Evolutionary conservation across 306 rosid species (phyloP).

Genomic region (Trichosanthes cucumerina): DNA sequence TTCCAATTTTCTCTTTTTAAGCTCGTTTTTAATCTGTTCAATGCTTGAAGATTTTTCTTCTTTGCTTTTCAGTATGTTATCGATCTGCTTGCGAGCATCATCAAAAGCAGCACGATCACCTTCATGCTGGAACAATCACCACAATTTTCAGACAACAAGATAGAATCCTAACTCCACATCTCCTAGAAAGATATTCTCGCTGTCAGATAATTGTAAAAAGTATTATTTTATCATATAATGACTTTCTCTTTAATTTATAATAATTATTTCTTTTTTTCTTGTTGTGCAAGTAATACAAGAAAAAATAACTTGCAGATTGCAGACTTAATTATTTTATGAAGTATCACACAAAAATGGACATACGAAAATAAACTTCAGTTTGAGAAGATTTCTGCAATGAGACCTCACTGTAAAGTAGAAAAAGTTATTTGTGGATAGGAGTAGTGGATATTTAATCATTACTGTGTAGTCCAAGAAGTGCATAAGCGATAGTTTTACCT

Average conservation of each 20-base stretch:
- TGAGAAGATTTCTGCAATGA: not conserved
- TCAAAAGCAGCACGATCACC: conserved; percentile 55
- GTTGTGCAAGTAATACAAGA: not conserved
- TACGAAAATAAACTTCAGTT: not conserved
- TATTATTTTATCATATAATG: not conserved
- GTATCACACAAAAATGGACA: not conserved
- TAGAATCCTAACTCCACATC: not conserved
- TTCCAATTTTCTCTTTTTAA: conserved; percentile 55
- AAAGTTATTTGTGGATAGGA: not conserved
- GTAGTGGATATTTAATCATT: not conserved
- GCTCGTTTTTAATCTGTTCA: conserved; percentile 39
- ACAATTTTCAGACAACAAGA: not conserved
- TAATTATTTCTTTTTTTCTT: not conserved
- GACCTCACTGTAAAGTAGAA: not conserved
- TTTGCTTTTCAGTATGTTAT: conserved; percentile 39
- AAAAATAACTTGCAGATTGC: not conserved
- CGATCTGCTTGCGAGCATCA: conserved; percentile 67
- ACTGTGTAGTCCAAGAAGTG: not conserved
- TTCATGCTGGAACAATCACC: conserved; percentile 56
- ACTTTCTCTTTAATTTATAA: not conserved
- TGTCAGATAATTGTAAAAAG: not conserved
- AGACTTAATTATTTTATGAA: not conserved
- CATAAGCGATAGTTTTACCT: conserved; percentile 29
- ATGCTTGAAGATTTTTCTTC: conserved; percentile 39
- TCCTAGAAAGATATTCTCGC: not conserved